Evolutionary conservation across 495 filamentous ascomycete species (phyloP).

Genomic region (Penicillium atrosanguineum): DNA sequence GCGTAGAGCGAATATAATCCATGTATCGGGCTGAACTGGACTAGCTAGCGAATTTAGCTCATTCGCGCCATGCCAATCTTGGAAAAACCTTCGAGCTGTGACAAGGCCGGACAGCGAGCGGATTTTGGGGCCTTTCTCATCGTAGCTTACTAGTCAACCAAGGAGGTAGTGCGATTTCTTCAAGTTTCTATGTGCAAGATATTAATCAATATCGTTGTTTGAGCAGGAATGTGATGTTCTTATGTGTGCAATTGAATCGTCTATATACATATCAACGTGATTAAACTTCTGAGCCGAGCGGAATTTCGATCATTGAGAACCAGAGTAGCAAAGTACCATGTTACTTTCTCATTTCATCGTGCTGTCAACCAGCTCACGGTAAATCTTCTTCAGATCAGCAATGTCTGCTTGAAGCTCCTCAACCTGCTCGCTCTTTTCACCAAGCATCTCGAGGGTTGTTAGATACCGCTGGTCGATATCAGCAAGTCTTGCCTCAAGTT

Average conservation of each 20-base stretch:
- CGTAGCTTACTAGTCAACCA: too few species aligned
- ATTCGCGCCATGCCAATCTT: too few species aligned
- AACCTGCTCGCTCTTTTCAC: conserved; percentile 93
- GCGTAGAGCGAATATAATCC: too few species aligned
- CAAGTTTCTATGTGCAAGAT: too few species aligned
- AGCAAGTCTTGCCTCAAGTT: conserved; percentile 63
- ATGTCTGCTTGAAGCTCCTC: conserved; percentile 90
- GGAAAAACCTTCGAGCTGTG: too few species aligned
- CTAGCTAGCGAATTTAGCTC: too few species aligned
- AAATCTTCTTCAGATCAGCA: conserved; percentile 89
- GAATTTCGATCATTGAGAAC: neutral
- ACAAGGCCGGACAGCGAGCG: too few species aligned
- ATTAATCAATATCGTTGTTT: too few species aligned
- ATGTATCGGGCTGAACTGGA: too few species aligned
- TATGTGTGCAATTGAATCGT: conserved; percentile 48
- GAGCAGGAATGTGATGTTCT: conserved; percentile 4
- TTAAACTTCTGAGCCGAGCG: too few species aligned
- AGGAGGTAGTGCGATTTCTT: too few species aligned
- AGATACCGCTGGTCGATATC: conserved; percentile 68
- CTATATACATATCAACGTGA: conserved; percentile 1
- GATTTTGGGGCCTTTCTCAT: too few species aligned
- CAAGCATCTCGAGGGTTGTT: conserved; percentile 89
- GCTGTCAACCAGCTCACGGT: conserved; percentile 84
- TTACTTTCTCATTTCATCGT: conserved; percentile 62
- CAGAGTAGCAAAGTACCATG: neutral